Conservation (phyloP, 2,329 filamentous ascomycete species). For the Penicillium janthinellum region DNA sequence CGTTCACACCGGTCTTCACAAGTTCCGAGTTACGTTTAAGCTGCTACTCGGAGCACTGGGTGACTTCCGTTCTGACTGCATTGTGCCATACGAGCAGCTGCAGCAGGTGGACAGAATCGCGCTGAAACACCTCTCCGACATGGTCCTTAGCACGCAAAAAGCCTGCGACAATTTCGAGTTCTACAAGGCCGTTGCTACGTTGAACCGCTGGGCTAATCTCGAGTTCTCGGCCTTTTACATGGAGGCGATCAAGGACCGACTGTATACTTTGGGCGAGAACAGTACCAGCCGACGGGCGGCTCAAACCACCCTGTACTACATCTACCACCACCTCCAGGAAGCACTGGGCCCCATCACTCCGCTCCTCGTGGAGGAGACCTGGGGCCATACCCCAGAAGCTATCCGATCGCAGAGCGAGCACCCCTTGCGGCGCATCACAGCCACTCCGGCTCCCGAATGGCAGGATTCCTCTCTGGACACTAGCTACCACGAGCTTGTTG, state of each 20-base stretch:
- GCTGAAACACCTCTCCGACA: conserved; percentile 69
- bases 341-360: conserved; percentile 83
- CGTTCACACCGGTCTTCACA: conserved; percentile 75
- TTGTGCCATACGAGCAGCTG: conserved; percentile 50
- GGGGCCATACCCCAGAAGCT: conserved; percentile 71
- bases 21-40: conserved; percentile 87
- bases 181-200: conserved; percentile 69
- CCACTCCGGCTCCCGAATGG: conserved; percentile 37
- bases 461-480: conserved; percentile 52
- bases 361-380: conserved; percentile 82
- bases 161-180: conserved; percentile 77
- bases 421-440: conserved; percentile 46
- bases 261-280: conserved; percentile 78
- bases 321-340: conserved; percentile 72
- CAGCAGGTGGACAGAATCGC: conserved; percentile 73
- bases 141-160: conserved; percentile 64
- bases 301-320: conserved; percentile 59
- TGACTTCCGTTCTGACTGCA: conserved; percentile 50
- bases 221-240: conserved; percentile 94
- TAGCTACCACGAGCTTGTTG: conserved; percentile 45
- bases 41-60: conserved; percentile 80
- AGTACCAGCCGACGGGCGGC: conserved; percentile 61
- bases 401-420: conserved; percentile 57
- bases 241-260: conserved; percentile 84
- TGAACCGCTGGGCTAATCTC: conserved; percentile 79